Evolutionary conservation across 164 flowering plant genomes (phyloP).

Genomic region (Chimonanthus salicifolius): DNA sequence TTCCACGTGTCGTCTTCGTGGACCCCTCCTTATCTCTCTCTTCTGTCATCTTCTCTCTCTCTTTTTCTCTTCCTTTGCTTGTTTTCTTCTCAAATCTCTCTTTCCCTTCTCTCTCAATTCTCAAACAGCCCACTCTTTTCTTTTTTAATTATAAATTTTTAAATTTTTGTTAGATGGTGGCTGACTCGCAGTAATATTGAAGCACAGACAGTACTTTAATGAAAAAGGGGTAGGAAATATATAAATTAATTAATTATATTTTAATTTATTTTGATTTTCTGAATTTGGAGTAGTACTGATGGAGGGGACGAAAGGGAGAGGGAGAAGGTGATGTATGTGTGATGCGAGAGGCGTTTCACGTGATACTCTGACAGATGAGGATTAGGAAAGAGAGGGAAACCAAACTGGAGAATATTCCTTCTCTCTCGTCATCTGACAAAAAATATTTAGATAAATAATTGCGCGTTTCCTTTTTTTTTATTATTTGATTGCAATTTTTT

Average conservation of each 20-base stretch:
- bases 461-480: too few species aligned
- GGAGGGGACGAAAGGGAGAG: not conserved
- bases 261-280: not conserved
- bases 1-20: not conserved
- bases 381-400: not conserved
- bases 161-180: not conserved
- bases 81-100: not conserved
- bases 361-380: slow-evolving; percentile 9
- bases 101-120: not conserved
- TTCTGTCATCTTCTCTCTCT: not conserved
- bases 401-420: not conserved
- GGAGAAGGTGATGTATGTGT: slow-evolving; percentile 2
- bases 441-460: too few species aligned
- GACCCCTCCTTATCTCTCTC: not conserved
- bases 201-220: not conserved
- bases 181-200: not conserved
- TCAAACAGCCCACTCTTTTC: not conserved
- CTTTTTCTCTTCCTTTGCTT: too few species aligned
- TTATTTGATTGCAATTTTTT: too few species aligned
- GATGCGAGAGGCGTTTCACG: slow-evolving; percentile 12
- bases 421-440: not conserved
- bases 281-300: not conserved
- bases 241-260: not conserved
- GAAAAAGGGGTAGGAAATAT: not conserved
- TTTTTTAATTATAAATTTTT: not conserved